Evolutionary conservation across 1,284 basidiomycete species (phyloP).

Genomic region (Cryptococcus jaspeensis): DNA sequence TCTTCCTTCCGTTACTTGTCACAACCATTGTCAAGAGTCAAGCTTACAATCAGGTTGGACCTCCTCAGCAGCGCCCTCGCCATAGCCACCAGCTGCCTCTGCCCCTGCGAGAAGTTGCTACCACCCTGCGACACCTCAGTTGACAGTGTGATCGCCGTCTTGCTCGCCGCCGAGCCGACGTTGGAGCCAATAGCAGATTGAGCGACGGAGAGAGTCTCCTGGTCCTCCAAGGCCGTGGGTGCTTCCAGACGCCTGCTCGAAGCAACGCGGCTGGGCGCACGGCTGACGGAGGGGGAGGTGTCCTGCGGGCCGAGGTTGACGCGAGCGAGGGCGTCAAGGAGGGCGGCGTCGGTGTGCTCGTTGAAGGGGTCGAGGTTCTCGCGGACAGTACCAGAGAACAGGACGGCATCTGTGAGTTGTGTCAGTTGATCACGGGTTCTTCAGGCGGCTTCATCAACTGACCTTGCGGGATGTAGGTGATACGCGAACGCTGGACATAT

Average conservation of each 20-base stretch:
- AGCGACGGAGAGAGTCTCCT: slow-evolving; percentile 3
- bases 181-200: slow-evolving; percentile 5
- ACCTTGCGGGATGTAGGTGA: slow-evolving; percentile 55
- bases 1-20: background rate
- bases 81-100: slow-evolving; percentile 73
- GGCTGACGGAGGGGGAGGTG: slow-evolving; percentile 13
- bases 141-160: slow-evolving; percentile 62
- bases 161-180: slow-evolving; percentile 48
- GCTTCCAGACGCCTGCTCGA: slow-evolving; percentile 22
- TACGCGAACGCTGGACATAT: slow-evolving; percentile 40
- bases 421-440: background rate
- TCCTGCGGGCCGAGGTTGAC: slow-evolving; percentile 38
- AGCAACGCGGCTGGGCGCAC: slow-evolving; percentile 17
- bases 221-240: slow-evolving; percentile 21
- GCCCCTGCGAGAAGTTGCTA: slow-evolving; percentile 79
- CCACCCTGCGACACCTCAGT: slow-evolving; percentile 75
- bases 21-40: background rate
- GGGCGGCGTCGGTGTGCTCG: slow-evolving; percentile 75
- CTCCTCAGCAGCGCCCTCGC: slow-evolving; percentile 68
- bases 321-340: slow-evolving; percentile 57
- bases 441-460: background rate
- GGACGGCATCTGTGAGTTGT: slow-evolving; percentile 59
- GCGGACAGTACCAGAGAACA: slow-evolving; percentile 82
- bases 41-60: slow-evolving; percentile 63
- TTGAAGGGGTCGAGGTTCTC: slow-evolving; percentile 85